Evolutionary conservation across 352 stramenopile species (phyloP), one percentile per base, ranked within the genome.

Genomic region (Saprolegnia parasitica): DNA sequence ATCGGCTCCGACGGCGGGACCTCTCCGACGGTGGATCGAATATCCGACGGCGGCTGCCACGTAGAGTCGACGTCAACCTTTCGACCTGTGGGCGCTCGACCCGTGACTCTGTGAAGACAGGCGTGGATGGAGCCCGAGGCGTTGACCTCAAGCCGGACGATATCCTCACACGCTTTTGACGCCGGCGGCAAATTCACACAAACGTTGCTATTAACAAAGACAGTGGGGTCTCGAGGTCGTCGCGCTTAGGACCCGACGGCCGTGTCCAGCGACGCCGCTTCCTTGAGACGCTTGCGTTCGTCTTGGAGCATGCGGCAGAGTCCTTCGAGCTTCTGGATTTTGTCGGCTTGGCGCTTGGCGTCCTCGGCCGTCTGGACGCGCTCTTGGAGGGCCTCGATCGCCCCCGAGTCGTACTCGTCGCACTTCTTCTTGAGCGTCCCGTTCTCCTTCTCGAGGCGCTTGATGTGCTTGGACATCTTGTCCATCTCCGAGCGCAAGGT

Each of bases 401-500:
- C 87, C 21, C 78, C 79, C 39, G 71, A 80, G 72, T 95, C 87
- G 70, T 95, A 95, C 52, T 80, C 74, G 35, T 83, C 83, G 70
- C 84, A 92, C 57, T 95, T 95, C 58, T 89, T 93, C 61, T 86
- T 83, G 0, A 95, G 75, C 18, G 84, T 74, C 21, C 76, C 42
- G 65, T 95, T 95, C 55, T 95, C 87, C 64, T 93, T 95, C 73
- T 95, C 87, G 2, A 95, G 72, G 47, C 88, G 88, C 70, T 93
- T 93, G n/a, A 82, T 91, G 20, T 87, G 79, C 74, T 95, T 95
- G 39, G 78, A 75, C 85, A 95, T 91, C 74, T 93, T 93, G 70
- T 92, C 84, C 76, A 95, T 93, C 60, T 95, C 87, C n/a, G 86
- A 74, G 24, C 87, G 85, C 71, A 93, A 89, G 4, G 80, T 90